Evolutionary conservation across 2,329 filamentous ascomycete genomes (phyloP), one percentile per base, ranked within the genome.

Genomic region (Sporothrix protearum): DNA sequence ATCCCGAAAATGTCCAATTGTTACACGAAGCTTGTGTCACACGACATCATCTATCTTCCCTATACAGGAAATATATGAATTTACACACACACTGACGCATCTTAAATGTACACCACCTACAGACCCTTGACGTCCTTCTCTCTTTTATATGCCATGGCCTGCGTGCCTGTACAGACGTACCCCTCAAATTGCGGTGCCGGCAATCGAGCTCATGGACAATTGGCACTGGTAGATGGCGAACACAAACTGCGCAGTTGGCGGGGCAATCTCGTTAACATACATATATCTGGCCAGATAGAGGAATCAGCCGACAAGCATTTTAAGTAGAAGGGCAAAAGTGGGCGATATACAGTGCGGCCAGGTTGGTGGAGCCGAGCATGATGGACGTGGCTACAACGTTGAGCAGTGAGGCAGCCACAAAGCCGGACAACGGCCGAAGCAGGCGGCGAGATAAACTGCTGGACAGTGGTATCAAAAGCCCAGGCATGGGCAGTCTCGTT

Each of bases 241-340:
- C 0, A 77, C 74, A 45, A 79, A 7, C 80, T 79, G 36, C 80
- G 76, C 12, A 79, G 76, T 69, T 81, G 79, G 4, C 1, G 79
- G 79, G 1, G 80, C 78, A 0, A 76, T 77, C 61, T 81, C 80
- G 71, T 78, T 78, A 69, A 80, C 78, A 73, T 81, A 81, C 3
- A 81, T 81, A 81, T 3, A 81, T 76, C n/a, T 80, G 79, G 0
- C 78, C 77, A 72, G 80, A 80, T 39, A 78, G 68, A 81, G 76
- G 63, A 81, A 78, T 79, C 78, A 79, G 25, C 80, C 80, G 10
- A 78, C 78, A 1, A 79, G 80, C 1, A 81, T 74, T 33, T 80
- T 79, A 9, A 79, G 75, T n/a, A 79, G n/a, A n/a, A n/a, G n/a
- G n/a, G n/a, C n/a, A 9, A 3, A 80, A 75, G 2, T 78, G 76